Evolutionary conservation across 2,329 filamentous ascomycete species (phyloP), one percentile per base, ranked within the genome.

Genomic region (Penicillium oxalicum): DNA sequence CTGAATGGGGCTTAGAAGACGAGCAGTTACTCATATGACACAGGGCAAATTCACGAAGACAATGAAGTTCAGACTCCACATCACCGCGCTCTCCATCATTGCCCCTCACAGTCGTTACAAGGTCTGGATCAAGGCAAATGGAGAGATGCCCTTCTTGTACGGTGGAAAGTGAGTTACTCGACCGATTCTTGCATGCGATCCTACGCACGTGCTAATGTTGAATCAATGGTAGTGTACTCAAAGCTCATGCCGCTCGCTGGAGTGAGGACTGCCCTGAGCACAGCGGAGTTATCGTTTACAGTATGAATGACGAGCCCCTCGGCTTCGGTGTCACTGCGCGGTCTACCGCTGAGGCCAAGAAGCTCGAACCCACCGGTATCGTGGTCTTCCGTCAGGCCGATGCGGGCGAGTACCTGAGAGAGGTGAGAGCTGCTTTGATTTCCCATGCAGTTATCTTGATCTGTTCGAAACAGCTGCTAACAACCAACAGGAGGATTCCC

Each of bases 91-190:
- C 50, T 86, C 90, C 55, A 81, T 96, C 55, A 86, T 98, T 57
- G 87, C 91, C 49, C 86, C 88, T 57, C 89, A 96, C 69, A 91
- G 91, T 39, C 79, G 93, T 51, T 95, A 95, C 74, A 97, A 97
- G 81, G 84, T 97, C 60, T 97, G 91, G 90, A 85, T 98, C 59
- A 94, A 94, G 73, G 81, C 84, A 51, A 97, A 97, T 72, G 93
- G 93, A 58, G 91, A 94, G 26, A 53, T 51, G 36, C 44, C 36
- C 6, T 97, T 95, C 69, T 74, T 98, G 40, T 98, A 97, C 71
- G 93, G 93, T 45, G 88, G 88, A 18, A 49, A 52, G 41, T 44
- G 9, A 44, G 41, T 36, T 42, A 18, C 18, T 18, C 18, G 18
- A 18, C 18, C 18, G 18, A 18, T 18, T 18, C 18, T 18, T 18